Evolutionary conservation across 78 protist species (phyloP).

Genomic region (Pigoraptor vietnamica): DNA sequence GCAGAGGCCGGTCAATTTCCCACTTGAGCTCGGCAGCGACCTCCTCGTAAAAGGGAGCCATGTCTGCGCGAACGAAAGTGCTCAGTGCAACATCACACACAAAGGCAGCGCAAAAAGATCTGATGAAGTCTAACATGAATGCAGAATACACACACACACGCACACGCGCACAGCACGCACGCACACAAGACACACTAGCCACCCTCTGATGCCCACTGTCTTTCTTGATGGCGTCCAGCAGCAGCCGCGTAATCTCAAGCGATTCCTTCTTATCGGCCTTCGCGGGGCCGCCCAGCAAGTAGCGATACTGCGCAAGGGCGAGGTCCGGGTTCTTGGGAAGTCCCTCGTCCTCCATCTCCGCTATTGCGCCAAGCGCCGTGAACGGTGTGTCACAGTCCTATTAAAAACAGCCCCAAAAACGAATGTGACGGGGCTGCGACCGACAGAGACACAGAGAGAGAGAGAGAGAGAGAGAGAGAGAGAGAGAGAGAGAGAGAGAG

Average conservation of each 20-base stretch:
- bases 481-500: too few species aligned
- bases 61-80: conserved; percentile 11
- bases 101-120: neutral
- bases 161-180: neutral
- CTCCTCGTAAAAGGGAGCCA: conserved; percentile 70
- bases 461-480: too few species aligned
- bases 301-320: neutral
- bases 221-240: neutral
- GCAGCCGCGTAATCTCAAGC: neutral
- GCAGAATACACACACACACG: neutral
- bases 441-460: too few species aligned
- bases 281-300: neutral
- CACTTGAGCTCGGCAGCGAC: conserved; percentile 49
- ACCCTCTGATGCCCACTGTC: neutral
- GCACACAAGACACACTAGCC: neutral
- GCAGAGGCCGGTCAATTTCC: conserved; percentile 38
- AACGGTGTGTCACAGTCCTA: too few species aligned
- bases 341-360: neutral
- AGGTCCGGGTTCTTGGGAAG: neutral
- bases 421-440: neutral
- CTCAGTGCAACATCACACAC: neutral
- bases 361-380: too few species aligned
- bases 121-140: neutral
- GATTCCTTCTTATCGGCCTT: neutral
- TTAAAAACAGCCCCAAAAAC: neutral